A percentile compares a stretch with the other conserved stretches of the same genome.
These are phyloP conservation scores for Acanthamoeba culbertsoni DNA, from an alignment of 208 protist genomes.

Conservation along the genomic window DNA sequence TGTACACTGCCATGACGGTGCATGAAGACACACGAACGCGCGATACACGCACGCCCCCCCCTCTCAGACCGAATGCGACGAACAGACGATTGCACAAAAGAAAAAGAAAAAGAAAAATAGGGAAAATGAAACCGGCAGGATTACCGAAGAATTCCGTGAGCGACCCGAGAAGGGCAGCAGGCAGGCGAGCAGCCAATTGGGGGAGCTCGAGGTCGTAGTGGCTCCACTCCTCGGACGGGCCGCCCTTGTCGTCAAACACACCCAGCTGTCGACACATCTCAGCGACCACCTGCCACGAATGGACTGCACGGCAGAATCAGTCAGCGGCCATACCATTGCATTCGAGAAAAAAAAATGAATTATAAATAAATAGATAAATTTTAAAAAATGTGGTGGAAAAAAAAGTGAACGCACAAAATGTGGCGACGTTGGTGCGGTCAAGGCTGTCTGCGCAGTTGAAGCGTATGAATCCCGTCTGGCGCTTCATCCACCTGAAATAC, in stretches of 20 bases:
- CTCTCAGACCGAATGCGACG: background rate
- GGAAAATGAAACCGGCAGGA: background rate
- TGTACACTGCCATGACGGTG: constrained; percentile 75
- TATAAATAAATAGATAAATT: too few relatives aligned
- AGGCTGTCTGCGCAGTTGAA: constrained; percentile 94
- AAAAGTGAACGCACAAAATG: constrained; percentile 86
- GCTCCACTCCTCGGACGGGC: background rate
- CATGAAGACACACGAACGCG: too few relatives aligned
- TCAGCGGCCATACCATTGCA: too few relatives aligned
- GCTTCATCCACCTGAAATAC: constrained; percentile 29
- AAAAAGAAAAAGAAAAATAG: constrained; percentile 72
- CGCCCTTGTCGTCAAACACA: constrained; percentile 20
- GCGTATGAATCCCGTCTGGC: constrained; percentile 85
- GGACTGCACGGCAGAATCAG: too few relatives aligned
- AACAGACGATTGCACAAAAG: constrained; percentile 71
- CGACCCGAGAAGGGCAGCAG: background rate
- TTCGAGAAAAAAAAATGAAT: too few relatives aligned
- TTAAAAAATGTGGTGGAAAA: too few relatives aligned
- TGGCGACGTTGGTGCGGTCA: constrained; percentile 92
- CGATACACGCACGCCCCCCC: background rate
- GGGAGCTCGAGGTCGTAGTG: constrained; percentile 28
- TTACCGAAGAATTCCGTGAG: constrained; percentile 60
- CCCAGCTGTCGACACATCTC: constrained; percentile 55
- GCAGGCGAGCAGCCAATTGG: background rate
- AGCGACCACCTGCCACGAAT: constrained; percentile 43